Evolutionary conservation across 257 asterid species (phyloP), one percentile per base, ranked within the genome.

Genomic region (Solanum chmielewskii): DNA sequence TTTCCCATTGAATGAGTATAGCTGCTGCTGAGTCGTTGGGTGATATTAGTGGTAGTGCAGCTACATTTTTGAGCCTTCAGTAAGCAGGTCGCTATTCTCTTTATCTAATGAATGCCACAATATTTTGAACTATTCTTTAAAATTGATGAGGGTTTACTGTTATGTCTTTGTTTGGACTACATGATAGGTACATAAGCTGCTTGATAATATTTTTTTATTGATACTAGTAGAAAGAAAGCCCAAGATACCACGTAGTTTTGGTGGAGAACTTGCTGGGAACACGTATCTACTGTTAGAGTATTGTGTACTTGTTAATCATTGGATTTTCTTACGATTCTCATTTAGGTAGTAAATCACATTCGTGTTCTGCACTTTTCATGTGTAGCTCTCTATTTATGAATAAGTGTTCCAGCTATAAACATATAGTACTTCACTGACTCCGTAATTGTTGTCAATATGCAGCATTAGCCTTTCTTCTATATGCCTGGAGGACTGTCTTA

Each of bases 401-500:
- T 31, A 44, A 44, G 9, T 25, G 41, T 77, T 44, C 81, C 42
- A 70, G 11, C 41, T 25, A 77, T 25, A 77, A 8, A 76, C 3
- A 42, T 77, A n/a, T 41, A 77, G 84, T 80, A 27, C 44, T 80
- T 47, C 25, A 29, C 85, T 80, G 49, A 80, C 85, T 80, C 68
- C 27, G 21, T 59, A 76, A 4, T 66, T 85, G 87, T 42, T 62
- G 47, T 59, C 71, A 16, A 74, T 73, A n/a, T 91, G 89, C 95
- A 97, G 99, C 92, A 70, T 74, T 91, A 78, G 95, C 92, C 70
- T 92, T 97, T 90, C 85, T 90, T 90, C 87, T 95, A 45, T 95
- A 94, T 85, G 86, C 96, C 15, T 97, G 98, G 98, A 95, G 99
- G 91, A 91, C 94, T 4, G 99, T 95, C 86, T 86, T 94, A 80